Conservation (phyloP, 192 early-diverging fungal genomes). For the Gamsiella multidivaricata region DNA sequence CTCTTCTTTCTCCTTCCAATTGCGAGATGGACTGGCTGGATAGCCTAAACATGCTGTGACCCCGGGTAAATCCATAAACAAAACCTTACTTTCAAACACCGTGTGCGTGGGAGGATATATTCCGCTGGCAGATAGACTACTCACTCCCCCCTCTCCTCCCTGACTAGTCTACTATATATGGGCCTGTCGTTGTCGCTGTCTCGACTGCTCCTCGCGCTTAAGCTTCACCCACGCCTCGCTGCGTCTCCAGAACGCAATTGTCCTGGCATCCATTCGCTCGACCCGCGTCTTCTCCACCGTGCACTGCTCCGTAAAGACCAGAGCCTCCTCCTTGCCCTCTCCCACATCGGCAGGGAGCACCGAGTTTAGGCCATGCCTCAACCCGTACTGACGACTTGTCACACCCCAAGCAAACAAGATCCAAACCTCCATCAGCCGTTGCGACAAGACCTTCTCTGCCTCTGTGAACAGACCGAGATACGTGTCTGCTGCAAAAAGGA, state of each 20-base stretch:
- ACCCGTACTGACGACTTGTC: slow-evolving; percentile 20
- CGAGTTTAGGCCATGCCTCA: slow-evolving; percentile 21
- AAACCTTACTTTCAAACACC: too few relatives aligned
- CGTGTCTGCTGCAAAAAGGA: slow-evolving; percentile 30
- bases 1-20: too few relatives aligned
- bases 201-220: slow-evolving; percentile 8
- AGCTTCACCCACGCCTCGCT: slow-evolving; percentile 18
- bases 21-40: too few relatives aligned
- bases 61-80: too few relatives aligned
- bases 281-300: slow-evolving; percentile 43
- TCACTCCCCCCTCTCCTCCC: too few relatives aligned
- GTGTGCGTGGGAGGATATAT: too few relatives aligned
- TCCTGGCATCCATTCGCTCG: slow-evolving; percentile 41
- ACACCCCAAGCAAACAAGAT: slow-evolving; percentile 51
- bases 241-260: slow-evolving; percentile 27
- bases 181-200: neutral
- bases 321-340: slow-evolving; percentile 27
- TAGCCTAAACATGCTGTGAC: too few relatives aligned
- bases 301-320: slow-evolving; percentile 42
- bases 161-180: neutral
- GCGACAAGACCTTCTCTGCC: slow-evolving; percentile 33
- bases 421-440: slow-evolving; percentile 35
- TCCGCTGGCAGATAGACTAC: too few relatives aligned
- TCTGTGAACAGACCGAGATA: slow-evolving; percentile 28
- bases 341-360: slow-evolving; percentile 42